Evolutionary conservation across 1,139 yeast species (phyloP), one percentile per base, ranked within the genome.

Genomic region (Kurtzmaniella quercitrusa): DNA sequence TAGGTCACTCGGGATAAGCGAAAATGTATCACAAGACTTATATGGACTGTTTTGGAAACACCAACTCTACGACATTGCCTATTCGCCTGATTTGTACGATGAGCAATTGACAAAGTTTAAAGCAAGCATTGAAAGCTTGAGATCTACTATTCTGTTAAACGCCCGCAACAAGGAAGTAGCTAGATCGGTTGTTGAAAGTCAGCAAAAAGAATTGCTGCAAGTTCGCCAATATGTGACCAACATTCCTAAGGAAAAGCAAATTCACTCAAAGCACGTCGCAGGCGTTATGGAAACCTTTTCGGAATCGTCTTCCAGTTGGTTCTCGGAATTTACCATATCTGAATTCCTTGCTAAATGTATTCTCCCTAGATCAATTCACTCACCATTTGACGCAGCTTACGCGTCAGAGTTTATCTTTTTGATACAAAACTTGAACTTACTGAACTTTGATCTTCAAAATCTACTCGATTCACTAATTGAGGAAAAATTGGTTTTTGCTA

Each of bases 311-410:
- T 5, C 36, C 0, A 38, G 39, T 3, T 68, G 71, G 72, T 66
- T 69, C 44, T 35, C 45, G 5, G 46, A 58, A n/a, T 44, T 54
- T 16, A 59, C 57, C 9, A 7, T 19, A 7, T n/a, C 14, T 14
- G 37, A 19, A 6, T 72, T 88, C 44, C 56, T 88, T 30, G 83
- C 84, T 47, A 63, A 65, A 42, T 88, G 96, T 60, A 55, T 88
- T 5, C 61, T 89, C 16, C 97, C 96, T 14, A 71, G 97, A 52
- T 76, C 84, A 2, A 60, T 84, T 2, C 88, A 84, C 51, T 87
- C 97, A 0, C 83, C 96, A 0, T 78, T 83, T 48, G 98, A 91
- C 65, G 96, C 98, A 0, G 73, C 85, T 1, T 89, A 67, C 56
- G 65, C 82, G 36, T 80, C 88, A 1, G 68, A 74, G 44, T 88